Conservation (phyloP, 2,329 filamentous ascomycete species). For the Cercospora sp. region DNA sequence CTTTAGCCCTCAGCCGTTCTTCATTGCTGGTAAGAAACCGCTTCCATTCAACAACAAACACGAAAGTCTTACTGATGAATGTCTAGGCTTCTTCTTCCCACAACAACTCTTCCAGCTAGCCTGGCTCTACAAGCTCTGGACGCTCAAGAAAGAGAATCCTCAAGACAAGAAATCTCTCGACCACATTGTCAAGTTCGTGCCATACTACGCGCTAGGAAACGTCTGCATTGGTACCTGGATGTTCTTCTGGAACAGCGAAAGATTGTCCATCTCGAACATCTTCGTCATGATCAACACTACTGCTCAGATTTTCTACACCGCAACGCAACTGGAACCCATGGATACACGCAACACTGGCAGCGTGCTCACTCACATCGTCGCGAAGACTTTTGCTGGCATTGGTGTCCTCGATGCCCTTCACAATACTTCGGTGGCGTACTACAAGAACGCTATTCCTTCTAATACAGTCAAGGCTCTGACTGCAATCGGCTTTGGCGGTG, state of each 20-base stretch:
- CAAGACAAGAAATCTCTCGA: conserved; percentile 47
- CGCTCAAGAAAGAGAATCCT: conserved; percentile 46
- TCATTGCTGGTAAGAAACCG: conserved; percentile 47
- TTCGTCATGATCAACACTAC: conserved; percentile 60
- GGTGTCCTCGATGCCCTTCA: conserved; percentile 61
- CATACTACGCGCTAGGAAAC: conserved; percentile 58
- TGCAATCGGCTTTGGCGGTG: conserved; percentile 55
- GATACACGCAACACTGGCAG: conserved; percentile 50
- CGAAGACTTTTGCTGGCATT: conserved; percentile 62
- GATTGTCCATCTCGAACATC: conserved; percentile 54
- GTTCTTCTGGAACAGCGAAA: conserved; percentile 60
- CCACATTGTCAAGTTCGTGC: conserved; percentile 56
- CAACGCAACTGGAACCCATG: conserved; percentile 50
- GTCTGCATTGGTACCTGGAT: conserved; percentile 60
- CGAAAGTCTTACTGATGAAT: neutral
- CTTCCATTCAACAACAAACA: neutral
- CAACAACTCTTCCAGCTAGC: conserved; percentile 60
- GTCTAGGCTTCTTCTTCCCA: conserved; percentile 59
- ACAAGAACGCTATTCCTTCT: conserved; percentile 50
- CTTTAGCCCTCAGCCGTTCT: conserved; percentile 59
- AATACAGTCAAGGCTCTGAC: conserved; percentile 54
- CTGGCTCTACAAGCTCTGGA: conserved; percentile 60
- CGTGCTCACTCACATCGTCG: conserved; percentile 59
- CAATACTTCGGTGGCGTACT: conserved; percentile 59
- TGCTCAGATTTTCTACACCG: conserved; percentile 57